phyloP scores from a whole-genome alignment of 208 protist genomes.

The Leishmania lainsoni region DNA sequence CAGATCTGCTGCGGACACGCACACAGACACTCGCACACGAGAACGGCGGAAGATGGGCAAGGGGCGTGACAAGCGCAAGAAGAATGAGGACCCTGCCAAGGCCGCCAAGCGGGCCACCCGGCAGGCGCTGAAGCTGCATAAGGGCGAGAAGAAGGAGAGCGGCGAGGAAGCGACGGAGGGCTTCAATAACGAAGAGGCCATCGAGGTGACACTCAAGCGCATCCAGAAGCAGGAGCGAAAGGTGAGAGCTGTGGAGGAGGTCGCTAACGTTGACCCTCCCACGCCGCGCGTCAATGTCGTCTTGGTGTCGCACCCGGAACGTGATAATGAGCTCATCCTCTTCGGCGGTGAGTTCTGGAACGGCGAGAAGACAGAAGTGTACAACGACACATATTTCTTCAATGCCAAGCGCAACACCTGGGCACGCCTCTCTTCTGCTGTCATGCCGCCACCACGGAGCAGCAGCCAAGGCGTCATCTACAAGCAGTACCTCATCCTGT shows the following conservation, averaged over 20 bases:
- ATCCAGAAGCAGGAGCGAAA: conserved; percentile 80
- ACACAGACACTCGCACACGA: neutral
- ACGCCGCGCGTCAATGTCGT: conserved; percentile 84
- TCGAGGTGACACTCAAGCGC: conserved; percentile 81
- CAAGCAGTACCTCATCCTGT: conserved; percentile 86
- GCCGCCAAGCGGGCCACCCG: conserved; percentile 65
- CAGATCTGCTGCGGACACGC: neutral
- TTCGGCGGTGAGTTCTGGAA: conserved; percentile 93
- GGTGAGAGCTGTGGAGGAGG: conserved; percentile 61
- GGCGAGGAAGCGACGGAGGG: conserved; percentile 29
- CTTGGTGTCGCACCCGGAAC: conserved; percentile 71
- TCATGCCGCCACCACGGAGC: conserved; percentile 80
- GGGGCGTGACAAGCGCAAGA: conserved; percentile 91
- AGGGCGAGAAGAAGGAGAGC: conserved; percentile 28
- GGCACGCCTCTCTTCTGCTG: conserved; percentile 56
- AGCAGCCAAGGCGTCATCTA: conserved; percentile 85
- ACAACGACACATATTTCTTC: conserved; percentile 90
- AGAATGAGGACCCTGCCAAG: conserved; percentile 85
- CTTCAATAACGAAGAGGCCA: conserved; percentile 89
- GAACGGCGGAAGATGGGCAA: conserved; percentile 69
- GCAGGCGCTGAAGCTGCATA: conserved; percentile 71
- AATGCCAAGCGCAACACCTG: conserved; percentile 71
- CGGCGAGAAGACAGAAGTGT: conserved; percentile 84
- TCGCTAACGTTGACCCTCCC: conserved; percentile 63
- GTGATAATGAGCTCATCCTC: conserved; percentile 81